Evolutionary conservation across 2,329 filamentous ascomycete species (phyloP).

Genomic region (Aspergillus texensis): DNA sequence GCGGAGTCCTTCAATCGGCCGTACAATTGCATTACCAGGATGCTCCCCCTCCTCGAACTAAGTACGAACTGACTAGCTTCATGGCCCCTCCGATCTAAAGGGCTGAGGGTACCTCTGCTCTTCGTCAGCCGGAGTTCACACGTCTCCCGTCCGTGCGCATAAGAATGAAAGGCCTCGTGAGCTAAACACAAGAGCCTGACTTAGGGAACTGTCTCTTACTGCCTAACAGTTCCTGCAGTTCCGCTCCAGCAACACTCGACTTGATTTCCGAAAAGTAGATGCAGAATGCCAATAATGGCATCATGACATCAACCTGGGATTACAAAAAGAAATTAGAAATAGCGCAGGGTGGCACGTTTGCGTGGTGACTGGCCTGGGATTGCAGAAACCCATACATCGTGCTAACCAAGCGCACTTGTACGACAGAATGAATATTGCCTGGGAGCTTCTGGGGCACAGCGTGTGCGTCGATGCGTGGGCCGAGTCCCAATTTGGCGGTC

Average conservation of each 20-base stretch:
- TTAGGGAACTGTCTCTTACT: slow-evolving; percentile 16
- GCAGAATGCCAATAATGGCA: slow-evolving; percentile 15
- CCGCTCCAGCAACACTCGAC: slow-evolving; percentile 25
- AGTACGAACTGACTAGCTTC: slow-evolving; percentile 4
- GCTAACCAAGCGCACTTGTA: slow-evolving; percentile 18
- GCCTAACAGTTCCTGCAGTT: slow-evolving; percentile 29
- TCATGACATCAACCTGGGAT: slow-evolving; percentile 11
- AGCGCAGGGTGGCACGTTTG: slow-evolving; percentile 14
- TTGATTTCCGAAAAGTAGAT: slow-evolving; percentile 18
- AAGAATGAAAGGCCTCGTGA: slow-evolving; percentile 24
- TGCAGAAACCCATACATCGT: slow-evolving; percentile 22
- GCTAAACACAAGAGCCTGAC: slow-evolving; percentile 19
- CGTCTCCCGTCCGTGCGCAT: slow-evolving; percentile 28
- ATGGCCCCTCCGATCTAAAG: slow-evolving; percentile 7
- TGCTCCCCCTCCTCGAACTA: background rate
- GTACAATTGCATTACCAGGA: slow-evolving; percentile 12
- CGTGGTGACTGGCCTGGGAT: slow-evolving; percentile 13
- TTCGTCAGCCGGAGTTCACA: slow-evolving; percentile 25
- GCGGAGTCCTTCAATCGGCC: slow-evolving; percentile 7
- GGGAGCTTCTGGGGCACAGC: slow-evolving; percentile 10
- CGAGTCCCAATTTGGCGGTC: slow-evolving; percentile 19
- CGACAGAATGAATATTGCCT: slow-evolving; percentile 13
- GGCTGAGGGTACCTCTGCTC: slow-evolving; percentile 14
- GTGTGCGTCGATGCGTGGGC: slow-evolving; percentile 26
- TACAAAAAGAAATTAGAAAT: slow-evolving; percentile 18